Evolutionary conservation across 2,329 filamentous ascomycete genomes (phyloP).

Genomic region (Fusarium oxysporum): DNA sequence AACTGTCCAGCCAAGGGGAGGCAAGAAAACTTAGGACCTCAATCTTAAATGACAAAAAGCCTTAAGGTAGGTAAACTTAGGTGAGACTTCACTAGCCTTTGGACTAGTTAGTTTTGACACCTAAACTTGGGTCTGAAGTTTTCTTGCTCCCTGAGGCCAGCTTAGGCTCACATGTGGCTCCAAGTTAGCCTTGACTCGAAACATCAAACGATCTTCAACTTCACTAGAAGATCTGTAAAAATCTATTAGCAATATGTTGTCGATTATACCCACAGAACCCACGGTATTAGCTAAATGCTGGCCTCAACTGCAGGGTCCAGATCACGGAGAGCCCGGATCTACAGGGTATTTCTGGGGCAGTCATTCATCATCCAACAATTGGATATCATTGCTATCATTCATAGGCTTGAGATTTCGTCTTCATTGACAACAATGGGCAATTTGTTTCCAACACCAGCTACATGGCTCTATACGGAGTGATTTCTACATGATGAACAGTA

Average conservation of each 20-base stretch:
- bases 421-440: background rate
- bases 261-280: slow-evolving; percentile 11
- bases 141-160: too few species aligned
- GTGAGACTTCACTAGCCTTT: too few species aligned
- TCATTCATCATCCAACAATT: background rate
- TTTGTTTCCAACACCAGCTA: background rate
- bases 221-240: background rate
- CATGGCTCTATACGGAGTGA: too few species aligned
- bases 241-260: background rate
- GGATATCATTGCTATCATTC: background rate
- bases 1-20: background rate
- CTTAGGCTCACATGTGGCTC: background rate
- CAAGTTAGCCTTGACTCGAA: background rate
- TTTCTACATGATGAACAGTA: too few species aligned
- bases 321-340: slow-evolving; percentile 5
- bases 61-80: too few species aligned
- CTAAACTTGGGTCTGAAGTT: too few species aligned
- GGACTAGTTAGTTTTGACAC: too few species aligned
- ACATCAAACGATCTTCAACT: background rate
- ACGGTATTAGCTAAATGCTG: slow-evolving; percentile 1
- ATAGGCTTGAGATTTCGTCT: background rate
- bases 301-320: slow-evolving; percentile 16
- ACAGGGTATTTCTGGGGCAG: slow-evolving; percentile 1
- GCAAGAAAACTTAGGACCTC: too few species aligned
- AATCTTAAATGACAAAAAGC: too few species aligned